Percentiles rank a stretch among this genome's conserved stretches.
Evolutionary conservation across 169 alveolate genomes (phyloP).

Genomic region (Plasmodium cynomolgi): DNA sequence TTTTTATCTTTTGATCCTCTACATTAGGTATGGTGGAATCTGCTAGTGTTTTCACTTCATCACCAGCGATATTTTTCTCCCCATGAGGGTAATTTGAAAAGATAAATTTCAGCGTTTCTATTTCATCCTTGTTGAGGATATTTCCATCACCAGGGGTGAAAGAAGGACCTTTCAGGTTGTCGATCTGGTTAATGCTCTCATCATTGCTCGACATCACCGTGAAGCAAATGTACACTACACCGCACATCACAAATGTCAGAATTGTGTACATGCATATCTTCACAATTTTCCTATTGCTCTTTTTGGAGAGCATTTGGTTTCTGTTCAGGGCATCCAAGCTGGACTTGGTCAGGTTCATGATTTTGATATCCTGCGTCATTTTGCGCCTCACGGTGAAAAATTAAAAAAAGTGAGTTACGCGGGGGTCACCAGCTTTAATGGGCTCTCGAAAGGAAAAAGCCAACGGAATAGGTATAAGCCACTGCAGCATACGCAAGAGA

Average conservation of each 20-base stretch:
- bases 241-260: constrained; percentile 14
- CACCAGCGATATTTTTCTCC: neutral
- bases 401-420: neutral
- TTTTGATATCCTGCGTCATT: constrained; percentile 13
- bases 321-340: constrained; percentile 3
- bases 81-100: constrained; percentile 1
- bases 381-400: neutral
- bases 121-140: constrained; percentile 26
- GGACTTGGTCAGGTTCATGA: neutral
- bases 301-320: constrained; percentile 9
- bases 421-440: neutral
- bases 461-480: neutral
- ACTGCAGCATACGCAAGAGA: neutral
- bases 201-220: neutral
- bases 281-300: constrained; percentile 8
- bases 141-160: neutral
- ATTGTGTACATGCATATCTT: constrained; percentile 20
- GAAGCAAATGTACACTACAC: neutral
- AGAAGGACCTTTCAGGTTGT: neutral
- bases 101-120: constrained; percentile 3
- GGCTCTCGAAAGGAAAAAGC: neutral
- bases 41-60: neutral
- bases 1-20: neutral
- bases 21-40: neutral
- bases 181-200: neutral